Percentiles rank a stretch among this genome's conserved stretches.
phyloP scores from a whole-genome alignment of 139 green algal genomes.

The Volvox reticuliferus region DNA sequence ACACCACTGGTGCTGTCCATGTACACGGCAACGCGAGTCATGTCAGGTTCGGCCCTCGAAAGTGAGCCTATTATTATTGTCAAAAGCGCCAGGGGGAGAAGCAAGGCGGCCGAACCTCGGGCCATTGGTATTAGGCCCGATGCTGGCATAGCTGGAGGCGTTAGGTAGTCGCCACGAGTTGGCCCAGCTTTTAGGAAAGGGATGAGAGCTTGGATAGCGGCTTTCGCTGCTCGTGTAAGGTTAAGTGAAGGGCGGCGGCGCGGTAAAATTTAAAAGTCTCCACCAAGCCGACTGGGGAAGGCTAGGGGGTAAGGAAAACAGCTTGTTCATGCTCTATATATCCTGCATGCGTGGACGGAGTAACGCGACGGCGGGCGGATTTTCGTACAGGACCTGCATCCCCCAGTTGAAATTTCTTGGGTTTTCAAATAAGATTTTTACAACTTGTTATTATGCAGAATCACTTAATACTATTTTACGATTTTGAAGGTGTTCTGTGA shows the following conservation, averaged over 20 bases:
- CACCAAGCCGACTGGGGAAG: conserved; percentile 1
- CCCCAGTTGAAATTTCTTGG: background rate
- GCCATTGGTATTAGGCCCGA: background rate
- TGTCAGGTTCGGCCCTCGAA: background rate
- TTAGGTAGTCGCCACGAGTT: background rate
- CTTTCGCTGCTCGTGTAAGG: background rate
- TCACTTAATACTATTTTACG: too few relatives aligned
- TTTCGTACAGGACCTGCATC: background rate
- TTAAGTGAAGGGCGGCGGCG: background rate
- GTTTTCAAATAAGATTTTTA: background rate
- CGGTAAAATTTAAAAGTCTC: background rate
- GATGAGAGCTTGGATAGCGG: background rate
- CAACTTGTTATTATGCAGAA: background rate
- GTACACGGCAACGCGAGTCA: background rate
- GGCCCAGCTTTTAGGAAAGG: background rate
- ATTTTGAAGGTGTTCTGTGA: too few relatives aligned
- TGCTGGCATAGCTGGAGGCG: background rate
- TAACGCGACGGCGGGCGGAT: conserved; percentile 9
- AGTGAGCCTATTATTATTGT: background rate
- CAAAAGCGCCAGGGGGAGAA: background rate
- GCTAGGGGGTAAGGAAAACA: background rate
- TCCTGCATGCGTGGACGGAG: background rate
- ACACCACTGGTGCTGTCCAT: background rate
- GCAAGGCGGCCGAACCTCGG: background rate
- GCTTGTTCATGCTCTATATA: background rate